Base-by-base conservation (phyloP, 2,329 filamentous ascomycete species). In the Paraphaeosphaeria minitans region DNA sequence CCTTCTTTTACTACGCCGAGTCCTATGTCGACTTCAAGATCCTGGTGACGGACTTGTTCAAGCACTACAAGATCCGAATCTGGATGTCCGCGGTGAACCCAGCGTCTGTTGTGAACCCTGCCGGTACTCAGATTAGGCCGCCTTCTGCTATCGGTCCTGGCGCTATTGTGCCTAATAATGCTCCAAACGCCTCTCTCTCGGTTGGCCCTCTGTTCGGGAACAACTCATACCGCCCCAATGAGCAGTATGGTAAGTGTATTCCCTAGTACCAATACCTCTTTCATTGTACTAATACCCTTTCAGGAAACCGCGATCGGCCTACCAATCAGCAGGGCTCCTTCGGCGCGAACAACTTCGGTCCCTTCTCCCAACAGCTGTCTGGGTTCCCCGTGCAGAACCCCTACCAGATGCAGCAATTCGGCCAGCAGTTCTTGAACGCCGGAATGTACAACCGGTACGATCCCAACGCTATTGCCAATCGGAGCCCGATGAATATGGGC, bases 11-110 rank as follows among this genome's bases (percentile, higher is more conserved):
- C 79, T 99, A 97, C 75, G 94, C 95, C 55, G 93, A 97, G 73
- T 88, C 92, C 0, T 99, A 99, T 76, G 97, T 99, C 82, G 98
- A 98, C 80, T 99, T 99, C 84, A 99, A 99, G 76, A 92, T 92
- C 2, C 86, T 99, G 16, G 95, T 99, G 54, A 97, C 93, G 0
- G 95, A 99, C 74, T 84, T 99, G 13, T 99, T 98, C 85, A 98
- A 98, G 79, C 94, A 98, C 62, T 99, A 98, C 84, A 99, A 99
- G 82, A 97, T 94, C 22, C 88, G 96, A 68, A 99, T 99, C 70
- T 99, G 95, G 95, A 97, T 99, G 92, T 98, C 94, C 4, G 95
- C 95, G 4, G 96, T 99, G 77, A 99, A 99, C 75, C 95, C 95
- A 8, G 95, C 94, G 5, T 97, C 94, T 0, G 97, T 98, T 76